A percentile compares a stretch with the other conserved stretches of the same genome.
Evolutionary conservation across 2,329 filamentous ascomycete genomes (phyloP).

Genomic region (Pseudogymnoascus sp.): DNA sequence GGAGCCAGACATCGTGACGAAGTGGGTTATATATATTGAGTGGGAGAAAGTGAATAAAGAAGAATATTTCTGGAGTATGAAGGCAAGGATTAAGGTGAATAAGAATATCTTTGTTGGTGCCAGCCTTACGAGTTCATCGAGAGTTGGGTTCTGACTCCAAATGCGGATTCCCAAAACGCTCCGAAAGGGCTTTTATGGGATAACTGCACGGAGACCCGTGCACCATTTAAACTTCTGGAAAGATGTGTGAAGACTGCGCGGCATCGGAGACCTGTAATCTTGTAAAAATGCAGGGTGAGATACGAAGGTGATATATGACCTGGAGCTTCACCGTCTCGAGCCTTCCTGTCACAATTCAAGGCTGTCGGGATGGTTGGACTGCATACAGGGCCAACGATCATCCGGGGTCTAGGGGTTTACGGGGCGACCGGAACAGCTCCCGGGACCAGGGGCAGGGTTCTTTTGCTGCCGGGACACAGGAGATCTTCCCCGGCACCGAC

Average conservation of each 20-base stretch:
- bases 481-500: not conserved
- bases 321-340: not conserved
- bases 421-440: not conserved
- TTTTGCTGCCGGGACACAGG: not conserved
- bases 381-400: slow-evolving; percentile 5
- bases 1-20: not conserved
- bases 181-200: not conserved
- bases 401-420: not conserved
- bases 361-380: slow-evolving; percentile 4
- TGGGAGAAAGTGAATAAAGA: not conserved
- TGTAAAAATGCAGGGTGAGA: not conserved
- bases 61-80: not conserved
- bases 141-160: not conserved
- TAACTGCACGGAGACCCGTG: not conserved
- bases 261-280: not conserved
- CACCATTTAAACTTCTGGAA: not conserved
- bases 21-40: not conserved
- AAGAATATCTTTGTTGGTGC: not conserved
- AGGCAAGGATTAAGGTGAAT: not conserved
- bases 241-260: not conserved
- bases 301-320: slow-evolving; percentile 1
- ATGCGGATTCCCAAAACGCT: not conserved
- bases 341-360: not conserved
- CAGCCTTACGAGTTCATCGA: not conserved
- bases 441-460: not conserved